Base-by-base conservation (phyloP, 140 eudicot genomes). In the Cichorium intybus region DNA sequence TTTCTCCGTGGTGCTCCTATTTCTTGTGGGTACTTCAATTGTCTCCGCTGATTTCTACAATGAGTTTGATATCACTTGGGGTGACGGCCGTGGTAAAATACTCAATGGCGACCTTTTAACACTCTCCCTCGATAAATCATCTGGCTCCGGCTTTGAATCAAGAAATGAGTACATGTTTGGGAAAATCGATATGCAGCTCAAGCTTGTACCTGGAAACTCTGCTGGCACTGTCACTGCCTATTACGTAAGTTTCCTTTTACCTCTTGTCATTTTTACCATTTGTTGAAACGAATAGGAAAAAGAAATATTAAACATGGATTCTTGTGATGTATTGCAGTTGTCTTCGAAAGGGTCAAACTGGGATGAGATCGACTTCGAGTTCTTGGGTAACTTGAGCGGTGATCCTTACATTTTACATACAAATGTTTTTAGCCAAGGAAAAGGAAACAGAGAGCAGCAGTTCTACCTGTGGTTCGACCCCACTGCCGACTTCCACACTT, bases 381-480 rank as follows among this genome's bases (percentile, higher is more conserved):
- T 84, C 77, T 67, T 84, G 78, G 90, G 90, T 5, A 84, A 84
- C 66, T 15, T 73, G 45, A 80, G 79, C n/a, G 90, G 90, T 1
- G 83, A 84, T 31, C 90, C 90, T 0, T 84, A 84, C 24, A 80
- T 64, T 39, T 50, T 84, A 1, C 90, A 84, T 67, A 84, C 90
- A 34, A 84, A 84, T 56, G 81, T 84, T 51, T 84, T 70, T 27
- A 80, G 85, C 51, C 93, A 81, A 64, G 93, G 93, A 7, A 82
- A 85, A 62, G 95, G 95, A 45, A 71, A 57, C 37, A 70, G 94
- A 56, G 94, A 85, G 67, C 86, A 85, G 24, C 94, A 85, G 17
- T 82, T 85, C 69, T 56, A 86, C 39, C 75, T 86, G 3, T 86
- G 95, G 95, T 86, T 86, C 60, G 95, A 86, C 54, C 94, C 94